Conservation (phyloP, 257 asterid species). For the Fraxinus anomala region DNA sequence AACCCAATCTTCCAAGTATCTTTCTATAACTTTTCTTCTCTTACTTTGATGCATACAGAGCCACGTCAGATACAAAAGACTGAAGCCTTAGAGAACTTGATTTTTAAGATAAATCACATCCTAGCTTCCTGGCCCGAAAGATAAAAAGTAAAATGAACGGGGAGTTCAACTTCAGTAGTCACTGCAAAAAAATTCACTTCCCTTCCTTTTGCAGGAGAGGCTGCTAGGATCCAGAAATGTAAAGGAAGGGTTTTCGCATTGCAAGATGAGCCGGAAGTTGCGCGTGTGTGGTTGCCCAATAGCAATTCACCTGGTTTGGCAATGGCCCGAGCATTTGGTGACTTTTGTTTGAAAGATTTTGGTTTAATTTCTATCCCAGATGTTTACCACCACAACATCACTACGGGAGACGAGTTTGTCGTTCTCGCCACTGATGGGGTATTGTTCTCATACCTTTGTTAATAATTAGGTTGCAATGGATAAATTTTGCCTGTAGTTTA, state of each 20-base stretch:
- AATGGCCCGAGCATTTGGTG: conserved; percentile 99
- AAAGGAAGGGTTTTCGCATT: conserved; percentile 94
- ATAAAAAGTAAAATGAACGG: neutral
- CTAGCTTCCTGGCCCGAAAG: neutral
- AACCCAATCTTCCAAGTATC: conserved; percentile 98
- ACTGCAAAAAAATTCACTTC: neutral
- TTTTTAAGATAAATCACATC: neutral
- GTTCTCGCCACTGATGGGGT: conserved; percentile 99
- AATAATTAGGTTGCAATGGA: neutral
- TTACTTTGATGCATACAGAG: neutral
- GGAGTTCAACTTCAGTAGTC: neutral
- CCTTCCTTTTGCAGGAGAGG: conserved; percentile 66
- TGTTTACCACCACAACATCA: conserved; percentile 80
- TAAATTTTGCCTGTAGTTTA: neutral
- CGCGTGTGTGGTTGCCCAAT: conserved; percentile 98
- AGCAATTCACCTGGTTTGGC: conserved; percentile 98
- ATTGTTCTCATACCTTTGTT: conserved; percentile 23
- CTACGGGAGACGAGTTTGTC: conserved; percentile 68
- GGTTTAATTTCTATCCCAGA: conserved; percentile 96
- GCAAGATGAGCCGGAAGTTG: conserved; percentile 99
- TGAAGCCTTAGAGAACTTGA: neutral
- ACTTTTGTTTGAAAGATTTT: conserved; percentile 93
- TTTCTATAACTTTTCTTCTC: conserved; percentile 20
- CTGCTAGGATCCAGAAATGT: conserved; percentile 91
- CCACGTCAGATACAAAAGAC: neutral